These are phyloP conservation scores for Petunia hybrid DNA, from an alignment of 305 asterid species.

Conservation along the genomic window DNA sequence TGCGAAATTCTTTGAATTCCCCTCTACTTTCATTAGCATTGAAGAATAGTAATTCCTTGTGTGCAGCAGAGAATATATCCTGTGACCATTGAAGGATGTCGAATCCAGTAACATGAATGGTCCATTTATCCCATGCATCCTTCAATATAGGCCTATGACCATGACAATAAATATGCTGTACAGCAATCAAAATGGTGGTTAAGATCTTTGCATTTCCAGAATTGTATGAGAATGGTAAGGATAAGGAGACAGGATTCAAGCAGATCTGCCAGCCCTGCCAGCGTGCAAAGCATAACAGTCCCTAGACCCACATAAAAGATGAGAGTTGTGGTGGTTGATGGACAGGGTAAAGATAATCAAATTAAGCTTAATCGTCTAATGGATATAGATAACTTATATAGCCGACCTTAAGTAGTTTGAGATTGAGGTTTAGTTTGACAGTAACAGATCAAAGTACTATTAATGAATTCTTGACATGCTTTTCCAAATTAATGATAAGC, in stretches of 20 bases:
- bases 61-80: constrained; percentile 51
- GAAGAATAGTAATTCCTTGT: constrained; percentile 65
- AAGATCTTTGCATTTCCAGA: constrained; percentile 38
- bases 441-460: constrained; percentile 5
- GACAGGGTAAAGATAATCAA: background rate
- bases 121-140: constrained; percentile 60
- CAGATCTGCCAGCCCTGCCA: background rate
- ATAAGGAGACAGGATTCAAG: constrained; percentile 20
- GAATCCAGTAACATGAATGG: constrained; percentile 55
- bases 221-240: constrained; percentile 28
- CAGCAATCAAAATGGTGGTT: constrained; percentile 38
- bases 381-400: background rate
- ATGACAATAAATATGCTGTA: constrained; percentile 58
- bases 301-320: constrained; percentile 3
- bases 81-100: constrained; percentile 56
- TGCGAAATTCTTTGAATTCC: constrained; percentile 45
- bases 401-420: background rate
- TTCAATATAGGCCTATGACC: constrained; percentile 55
- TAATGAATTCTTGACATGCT: background rate
- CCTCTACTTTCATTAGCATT: constrained; percentile 57
- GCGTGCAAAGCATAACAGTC: background rate
- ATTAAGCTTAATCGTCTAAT: background rate
- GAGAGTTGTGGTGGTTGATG: background rate
- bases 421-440: background rate
- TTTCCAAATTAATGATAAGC: constrained; percentile 3